Conservation (phyloP, 176 grass and related monocot genomes). For the Rhipidocladum racemiflorum region DNA sequence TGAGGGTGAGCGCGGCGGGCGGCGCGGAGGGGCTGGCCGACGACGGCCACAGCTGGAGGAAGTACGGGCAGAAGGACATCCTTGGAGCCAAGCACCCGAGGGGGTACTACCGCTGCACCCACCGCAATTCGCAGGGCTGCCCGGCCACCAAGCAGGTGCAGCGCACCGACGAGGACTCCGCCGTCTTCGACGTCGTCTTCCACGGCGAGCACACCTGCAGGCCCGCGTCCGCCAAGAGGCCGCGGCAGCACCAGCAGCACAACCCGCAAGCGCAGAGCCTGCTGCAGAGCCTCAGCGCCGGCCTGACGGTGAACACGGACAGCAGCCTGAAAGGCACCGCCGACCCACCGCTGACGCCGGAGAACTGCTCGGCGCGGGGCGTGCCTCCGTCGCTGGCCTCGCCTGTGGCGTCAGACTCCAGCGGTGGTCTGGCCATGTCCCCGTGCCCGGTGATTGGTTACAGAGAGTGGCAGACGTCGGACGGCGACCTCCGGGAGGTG, state of each 20-base stretch:
- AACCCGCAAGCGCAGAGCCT: slow-evolving; percentile 33
- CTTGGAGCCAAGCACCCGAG: slow-evolving; percentile 78
- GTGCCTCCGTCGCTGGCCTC: slow-evolving; percentile 47
- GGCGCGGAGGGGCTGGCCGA: slow-evolving; percentile 44
- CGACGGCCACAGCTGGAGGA: slow-evolving; percentile 81
- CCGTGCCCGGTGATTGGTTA: slow-evolving; percentile 30
- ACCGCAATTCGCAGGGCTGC: slow-evolving; percentile 75
- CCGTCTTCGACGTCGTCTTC: slow-evolving; percentile 76
- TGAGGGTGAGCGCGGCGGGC: slow-evolving; percentile 39
- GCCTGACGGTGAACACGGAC: slow-evolving; percentile 49
- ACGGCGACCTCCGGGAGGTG: slow-evolving; percentile 48
- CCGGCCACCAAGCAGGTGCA: slow-evolving; percentile 84
- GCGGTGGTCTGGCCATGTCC: slow-evolving; percentile 23
- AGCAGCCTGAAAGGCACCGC: not conserved
- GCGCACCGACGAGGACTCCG: slow-evolving; percentile 58
- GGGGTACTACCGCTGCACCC: slow-evolving; percentile 87
- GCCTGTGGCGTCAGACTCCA: slow-evolving; percentile 52
- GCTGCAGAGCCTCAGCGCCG: slow-evolving; percentile 49
- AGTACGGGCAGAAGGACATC: slow-evolving; percentile 92
- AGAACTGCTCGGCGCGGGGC: slow-evolving; percentile 14
- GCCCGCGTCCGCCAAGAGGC: not conserved
- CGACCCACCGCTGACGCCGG: slow-evolving; percentile 32
- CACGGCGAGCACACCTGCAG: slow-evolving; percentile 74
- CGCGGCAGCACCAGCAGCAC: slow-evolving; percentile 13
- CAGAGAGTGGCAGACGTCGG: slow-evolving; percentile 9